These are phyloP conservation scores for Penicillium sp. DNA, from an alignment of 2,329 filamentous ascomycete genomes.

Conservation along the genomic window DNA sequence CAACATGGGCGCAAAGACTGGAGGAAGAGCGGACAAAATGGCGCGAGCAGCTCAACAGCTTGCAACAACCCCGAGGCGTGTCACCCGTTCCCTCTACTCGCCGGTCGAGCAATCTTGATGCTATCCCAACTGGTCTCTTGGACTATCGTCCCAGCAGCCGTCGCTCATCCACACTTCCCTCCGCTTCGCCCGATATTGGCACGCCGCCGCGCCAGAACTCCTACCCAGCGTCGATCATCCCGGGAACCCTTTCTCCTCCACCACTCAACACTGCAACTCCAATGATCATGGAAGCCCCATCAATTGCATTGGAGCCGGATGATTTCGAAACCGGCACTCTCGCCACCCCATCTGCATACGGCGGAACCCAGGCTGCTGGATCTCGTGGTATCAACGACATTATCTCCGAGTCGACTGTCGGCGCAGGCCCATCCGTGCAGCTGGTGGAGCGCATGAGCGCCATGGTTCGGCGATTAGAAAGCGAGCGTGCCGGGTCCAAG, in stretches of 20 bases:
- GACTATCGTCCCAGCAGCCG: constrained; percentile 40
- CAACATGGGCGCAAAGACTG: constrained; percentile 54
- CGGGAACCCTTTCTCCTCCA: constrained; percentile 28
- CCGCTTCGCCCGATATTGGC: constrained; percentile 33
- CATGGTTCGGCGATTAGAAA: constrained; percentile 83
- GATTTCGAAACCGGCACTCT: constrained; percentile 39
- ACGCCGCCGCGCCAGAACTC: constrained; percentile 48
- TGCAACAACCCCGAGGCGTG: constrained; percentile 37
- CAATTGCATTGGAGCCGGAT: constrained; percentile 47
- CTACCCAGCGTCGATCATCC: constrained; percentile 30
- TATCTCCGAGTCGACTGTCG: constrained; percentile 82
- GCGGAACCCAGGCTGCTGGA: constrained; percentile 33
- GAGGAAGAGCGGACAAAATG: constrained; percentile 63
- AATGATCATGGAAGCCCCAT: constrained; percentile 30
- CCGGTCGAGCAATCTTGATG: constrained; percentile 36
- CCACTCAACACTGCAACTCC: constrained; percentile 20
- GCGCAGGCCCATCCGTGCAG: constrained; percentile 86
- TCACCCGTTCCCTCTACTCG: constrained; percentile 43
- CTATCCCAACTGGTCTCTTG: constrained; percentile 34
- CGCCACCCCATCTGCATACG: constrained; percentile 37
- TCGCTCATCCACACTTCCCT: constrained; percentile 39
- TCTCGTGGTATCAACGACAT: constrained; percentile 71
- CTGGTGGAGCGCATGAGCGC: constrained; percentile 95
- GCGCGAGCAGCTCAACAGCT: constrained; percentile 46
- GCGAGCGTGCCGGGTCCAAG: constrained; percentile 80